Evolutionary conservation across 2,329 filamentous ascomycete genomes (phyloP), one percentile per base, ranked within the genome.

Genomic region (Dactylellina cionopaga): DNA sequence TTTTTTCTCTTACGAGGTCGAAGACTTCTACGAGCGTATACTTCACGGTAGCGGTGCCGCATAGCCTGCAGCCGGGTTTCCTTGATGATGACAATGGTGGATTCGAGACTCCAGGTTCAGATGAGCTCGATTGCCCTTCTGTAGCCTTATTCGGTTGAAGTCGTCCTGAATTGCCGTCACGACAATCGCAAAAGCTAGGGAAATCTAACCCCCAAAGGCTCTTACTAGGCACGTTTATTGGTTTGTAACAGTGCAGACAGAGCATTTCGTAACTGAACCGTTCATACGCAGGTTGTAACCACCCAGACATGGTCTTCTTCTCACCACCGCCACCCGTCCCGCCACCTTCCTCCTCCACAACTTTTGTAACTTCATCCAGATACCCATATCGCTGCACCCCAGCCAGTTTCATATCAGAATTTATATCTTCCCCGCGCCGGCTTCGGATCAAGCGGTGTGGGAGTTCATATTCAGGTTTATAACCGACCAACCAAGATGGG

Each of bases 401-500:
- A 0, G 31, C 51, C 10, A 66, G 15, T 7, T 66, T 66, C n/a
- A 54, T 17, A 49, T 56, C 43, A 4, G 51, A 58, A 1, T 41
- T 31, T 6, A 66, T 66, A 43, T 58, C 51, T 10, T 35, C 43
- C 2, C 52, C 62, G 5, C 52, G 31, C 15, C 62, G 35, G 0
- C 51, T 66, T 5, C 54, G 46, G 25, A 66, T 56, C 3, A 58
- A 9, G 5, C 62, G 31, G 2, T 3, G 7, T 4, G 62, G 62
- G 2, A 51, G 22, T n/a, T 66, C 62, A 33, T 66, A 66, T 51
- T 66, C 62, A 19, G 62, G 62, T n/a, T 66, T 66, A 43, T 66
- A 49, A 4, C 62, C 62, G 3, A 25, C 19, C n/a, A 66, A n/a
- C 62, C 62, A 66, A 5, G 52, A 49, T 0, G 51, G 62, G 3